Conservation (phyloP, 2,329 filamentous ascomycete genomes). For the Phialophora expanda region DNA sequence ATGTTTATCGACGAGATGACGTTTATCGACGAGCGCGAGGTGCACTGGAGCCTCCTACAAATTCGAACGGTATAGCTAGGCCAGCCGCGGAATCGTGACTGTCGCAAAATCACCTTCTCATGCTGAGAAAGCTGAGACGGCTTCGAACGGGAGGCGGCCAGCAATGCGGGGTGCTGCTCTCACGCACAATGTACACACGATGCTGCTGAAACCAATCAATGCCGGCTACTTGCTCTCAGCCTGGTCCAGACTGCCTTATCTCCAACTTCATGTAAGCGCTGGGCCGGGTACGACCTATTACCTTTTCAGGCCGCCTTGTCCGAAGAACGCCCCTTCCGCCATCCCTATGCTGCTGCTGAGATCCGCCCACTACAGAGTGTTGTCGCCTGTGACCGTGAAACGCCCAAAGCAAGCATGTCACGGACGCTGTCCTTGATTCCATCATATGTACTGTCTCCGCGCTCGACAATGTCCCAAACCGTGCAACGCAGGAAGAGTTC, state of each 20-base stretch:
- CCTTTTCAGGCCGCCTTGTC: background rate
- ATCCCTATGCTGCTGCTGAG: background rate
- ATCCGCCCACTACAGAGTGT: background rate
- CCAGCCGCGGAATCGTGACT: background rate
- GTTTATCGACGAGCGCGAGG: background rate
- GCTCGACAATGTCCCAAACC: background rate
- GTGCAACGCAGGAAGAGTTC: background rate
- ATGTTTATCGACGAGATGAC: background rate
- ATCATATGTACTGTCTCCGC: background rate
- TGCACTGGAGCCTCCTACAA: background rate
- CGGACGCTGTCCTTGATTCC: background rate
- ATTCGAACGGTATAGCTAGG: background rate
- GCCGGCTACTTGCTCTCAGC: background rate
- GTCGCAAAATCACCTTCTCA: background rate
- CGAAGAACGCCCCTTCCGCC: background rate
- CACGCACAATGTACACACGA: background rate
- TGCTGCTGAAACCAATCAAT: background rate
- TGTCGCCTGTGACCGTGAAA: background rate
- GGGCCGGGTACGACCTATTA: constrained; percentile 7
- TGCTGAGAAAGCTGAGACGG: constrained; percentile 2
- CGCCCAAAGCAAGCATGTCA: background rate
- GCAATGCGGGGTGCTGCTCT: background rate
- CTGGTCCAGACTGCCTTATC: background rate
- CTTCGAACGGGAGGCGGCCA: background rate
- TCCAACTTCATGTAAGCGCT: constrained; percentile 1